Evolutionary conservation across 2,329 filamentous ascomycete species (phyloP), one percentile per base, ranked within the genome.

Genomic region (Xylaria sp.): DNA sequence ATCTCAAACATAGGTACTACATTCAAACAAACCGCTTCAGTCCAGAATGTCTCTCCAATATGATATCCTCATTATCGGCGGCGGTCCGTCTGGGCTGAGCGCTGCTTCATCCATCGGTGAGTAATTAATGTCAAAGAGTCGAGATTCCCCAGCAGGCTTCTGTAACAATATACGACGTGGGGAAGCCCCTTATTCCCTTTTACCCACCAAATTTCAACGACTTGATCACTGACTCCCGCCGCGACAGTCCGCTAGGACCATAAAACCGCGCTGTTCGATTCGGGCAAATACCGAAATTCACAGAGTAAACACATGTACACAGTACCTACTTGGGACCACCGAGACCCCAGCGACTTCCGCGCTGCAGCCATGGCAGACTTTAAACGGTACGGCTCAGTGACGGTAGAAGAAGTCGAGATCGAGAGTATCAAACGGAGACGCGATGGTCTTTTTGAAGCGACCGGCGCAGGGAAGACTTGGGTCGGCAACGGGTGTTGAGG

Each of bases 301-400:
- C 17, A 7, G 39, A 43, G 34, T 39, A 52, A 48, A 43, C 42
- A 52, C 47, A 52, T 52, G 51, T 49, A 52, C 39, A 53, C 61
- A 7, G 54, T 65, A 8, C 34, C 64, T n/a, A 34, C 44, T 3
- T 61, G 56, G 37, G 65, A 67, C 18, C 41, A 61, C 19, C 48
- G 41, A 13, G 40, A 67, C 9, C 57, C 56, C 6, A 58, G 49
- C 11, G 52, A 61, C 17, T 66, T 62, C 49, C 53, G 67, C n/a
- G 39, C 45, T 6, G 43, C 44, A 9, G 18, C 53, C 2, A 45
- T 48, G 17, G 54, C 47, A 13, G 51, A 50, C 39, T 17, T 60
- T 38, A 24, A 24, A 13, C 54, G 57, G 7, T 57, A 60, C n/a
- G 52, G 51, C 2, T 49, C 52, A n/a, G 47, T 58, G 1, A 53